Percentiles rank a stretch among this genome's conserved stretches.
Conservation (phyloP, 1,284 basidiomycete species). For the Thecaphora thlaspeos region DNA sequence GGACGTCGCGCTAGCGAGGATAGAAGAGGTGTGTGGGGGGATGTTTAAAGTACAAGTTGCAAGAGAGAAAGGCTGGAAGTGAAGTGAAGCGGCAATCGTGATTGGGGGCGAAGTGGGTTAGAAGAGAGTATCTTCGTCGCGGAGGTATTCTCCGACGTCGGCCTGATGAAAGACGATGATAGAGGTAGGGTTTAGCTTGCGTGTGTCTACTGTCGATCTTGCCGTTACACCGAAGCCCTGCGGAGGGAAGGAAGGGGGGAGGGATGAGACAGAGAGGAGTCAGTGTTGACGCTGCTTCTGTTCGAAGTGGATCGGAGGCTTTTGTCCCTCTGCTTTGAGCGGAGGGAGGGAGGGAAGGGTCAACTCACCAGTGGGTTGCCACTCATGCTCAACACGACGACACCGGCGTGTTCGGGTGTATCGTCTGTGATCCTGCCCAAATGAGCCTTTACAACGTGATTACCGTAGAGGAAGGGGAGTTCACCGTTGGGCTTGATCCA, state of each 20-base stretch:
- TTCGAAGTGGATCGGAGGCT: too few species aligned
- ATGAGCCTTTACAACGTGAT: constrained; percentile 97
- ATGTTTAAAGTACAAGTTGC: background rate
- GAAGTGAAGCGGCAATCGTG: too few species aligned
- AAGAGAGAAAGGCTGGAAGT: background rate
- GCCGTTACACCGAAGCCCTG: constrained; percentile 98
- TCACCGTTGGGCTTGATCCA: constrained; percentile 99
- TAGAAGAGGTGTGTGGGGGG: too few species aligned
- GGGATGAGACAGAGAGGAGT: constrained; percentile 3
- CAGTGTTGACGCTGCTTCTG: too few species aligned
- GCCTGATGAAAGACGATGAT: constrained; percentile 99
- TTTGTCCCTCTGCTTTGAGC: too few species aligned
- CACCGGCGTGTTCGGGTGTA: constrained; percentile 97
- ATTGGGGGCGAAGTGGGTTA: constrained; percentile 7
- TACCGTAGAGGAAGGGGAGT: constrained; percentile 98
- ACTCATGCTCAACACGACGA: constrained; percentile 92
- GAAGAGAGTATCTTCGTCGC: constrained; percentile 54
- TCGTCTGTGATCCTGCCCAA: constrained; percentile 98
- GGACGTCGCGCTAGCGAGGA: too few species aligned
- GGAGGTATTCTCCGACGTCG: constrained; percentile 55
- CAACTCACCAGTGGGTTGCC: constrained; percentile 64
- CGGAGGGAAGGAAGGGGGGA: background rate
- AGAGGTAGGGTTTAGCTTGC: constrained; percentile 95
- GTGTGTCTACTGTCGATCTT: constrained; percentile 88
- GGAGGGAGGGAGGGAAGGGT: too few species aligned